Evolutionary conservation across 1,284 basidiomycete genomes (phyloP).

Genomic region (Melampsora occidentalis): DNA sequence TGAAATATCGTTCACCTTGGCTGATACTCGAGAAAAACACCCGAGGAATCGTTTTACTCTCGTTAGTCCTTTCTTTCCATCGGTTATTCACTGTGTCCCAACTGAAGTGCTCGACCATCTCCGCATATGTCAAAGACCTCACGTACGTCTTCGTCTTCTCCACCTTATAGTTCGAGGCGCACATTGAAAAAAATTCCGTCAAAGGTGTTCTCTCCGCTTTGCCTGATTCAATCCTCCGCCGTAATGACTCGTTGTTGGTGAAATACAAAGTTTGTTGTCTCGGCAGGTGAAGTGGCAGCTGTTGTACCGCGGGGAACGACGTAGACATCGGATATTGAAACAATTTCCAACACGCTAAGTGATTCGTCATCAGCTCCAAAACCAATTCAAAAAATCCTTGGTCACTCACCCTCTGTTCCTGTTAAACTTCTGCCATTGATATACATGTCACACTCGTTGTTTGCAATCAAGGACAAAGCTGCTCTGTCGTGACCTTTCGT

Average conservation of each 20-base stretch:
- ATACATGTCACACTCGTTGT: not conserved
- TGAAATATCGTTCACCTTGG: constrained; percentile 55
- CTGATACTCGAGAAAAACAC: constrained; percentile 55
- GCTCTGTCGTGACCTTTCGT: constrained; percentile 6
- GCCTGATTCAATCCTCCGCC: not conserved
- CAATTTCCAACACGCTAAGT: constrained; percentile 6
- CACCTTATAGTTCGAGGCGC: too few relatives aligned
- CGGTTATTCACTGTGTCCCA: not conserved
- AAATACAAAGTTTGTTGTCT: too few relatives aligned
- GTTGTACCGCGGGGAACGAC: too few relatives aligned
- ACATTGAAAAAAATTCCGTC: not conserved
- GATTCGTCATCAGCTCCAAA: too few relatives aligned
- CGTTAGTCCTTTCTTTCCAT: constrained; percentile 48
- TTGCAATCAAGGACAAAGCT: not conserved
- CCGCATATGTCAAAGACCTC: not conserved
- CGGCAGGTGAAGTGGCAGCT: too few relatives aligned
- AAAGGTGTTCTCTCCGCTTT: not conserved
- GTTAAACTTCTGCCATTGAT: not conserved
- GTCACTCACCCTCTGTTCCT: not conserved
- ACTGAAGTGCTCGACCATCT: not conserved
- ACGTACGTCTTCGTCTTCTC: too few relatives aligned
- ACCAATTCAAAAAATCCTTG: too few relatives aligned
- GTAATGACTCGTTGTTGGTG: not conserved
- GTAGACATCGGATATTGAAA: too few relatives aligned
- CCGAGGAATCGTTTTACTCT: constrained; percentile 53